These are phyloP conservation scores for Arachnopeziza araneosa DNA, from an alignment of 2,329 filamentous ascomycete species.

Conservation along the genomic window DNA sequence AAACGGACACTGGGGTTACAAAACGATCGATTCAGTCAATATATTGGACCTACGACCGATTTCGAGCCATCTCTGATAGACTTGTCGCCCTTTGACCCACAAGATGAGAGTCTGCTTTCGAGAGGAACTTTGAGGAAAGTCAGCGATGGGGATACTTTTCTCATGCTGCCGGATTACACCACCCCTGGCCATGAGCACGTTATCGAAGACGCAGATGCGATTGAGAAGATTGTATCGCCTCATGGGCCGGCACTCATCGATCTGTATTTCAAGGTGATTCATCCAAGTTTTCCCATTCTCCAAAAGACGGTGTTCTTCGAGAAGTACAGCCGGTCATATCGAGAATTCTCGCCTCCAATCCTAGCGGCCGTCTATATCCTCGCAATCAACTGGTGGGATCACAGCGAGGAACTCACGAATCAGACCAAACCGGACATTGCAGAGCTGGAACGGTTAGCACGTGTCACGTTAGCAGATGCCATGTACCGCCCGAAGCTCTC, in stretches of 20 bases:
- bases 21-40: conserved; percentile 72
- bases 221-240: conserved; percentile 70
- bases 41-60: conserved; percentile 77
- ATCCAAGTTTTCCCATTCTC: conserved; percentile 76
- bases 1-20: conserved; percentile 71
- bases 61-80: conserved; percentile 81
- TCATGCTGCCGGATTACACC: conserved; percentile 69
- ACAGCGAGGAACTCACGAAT: conserved; percentile 59
- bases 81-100: conserved; percentile 71
- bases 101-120: conserved; percentile 72
- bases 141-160: conserved; percentile 71
- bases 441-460: conserved; percentile 67
- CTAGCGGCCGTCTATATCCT: conserved; percentile 79
- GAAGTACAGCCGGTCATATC: conserved; percentile 67
- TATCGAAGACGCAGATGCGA: conserved; percentile 60
- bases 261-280: conserved; percentile 75
- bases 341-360: conserved; percentile 69
- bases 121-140: conserved; percentile 68
- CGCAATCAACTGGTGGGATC: conserved; percentile 83
- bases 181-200: conserved; percentile 69
- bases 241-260: conserved; percentile 74
- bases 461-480: conserved; percentile 66
- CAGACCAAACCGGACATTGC: conserved; percentile 65
- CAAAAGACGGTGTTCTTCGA: conserved; percentile 77
- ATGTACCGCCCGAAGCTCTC: conserved; percentile 79